A percentile compares a stretch with the other conserved stretches of the same genome.
These are phyloP conservation scores for Cucurbita pepo DNA, from an alignment of 306 rosid species.

Conservation along the genomic window DNA sequence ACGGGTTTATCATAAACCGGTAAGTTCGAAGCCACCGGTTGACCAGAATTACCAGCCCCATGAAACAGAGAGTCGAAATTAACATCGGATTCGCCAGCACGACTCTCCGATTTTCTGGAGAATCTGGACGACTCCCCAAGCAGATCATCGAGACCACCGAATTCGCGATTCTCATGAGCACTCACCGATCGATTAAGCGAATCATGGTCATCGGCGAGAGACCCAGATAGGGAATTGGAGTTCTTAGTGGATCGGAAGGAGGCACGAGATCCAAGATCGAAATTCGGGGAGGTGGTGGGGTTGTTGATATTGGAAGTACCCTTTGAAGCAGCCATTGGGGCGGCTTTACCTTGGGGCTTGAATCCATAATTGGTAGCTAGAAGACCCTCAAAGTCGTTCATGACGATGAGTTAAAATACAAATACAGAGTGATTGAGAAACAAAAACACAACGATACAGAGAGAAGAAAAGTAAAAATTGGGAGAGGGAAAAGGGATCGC, in stretches of 20 bases:
- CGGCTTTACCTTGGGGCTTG: conserved; percentile 70
- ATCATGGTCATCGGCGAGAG: conserved; percentile 30
- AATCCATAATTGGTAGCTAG: conserved; percentile 53
- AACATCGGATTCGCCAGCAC: conserved; percentile 27
- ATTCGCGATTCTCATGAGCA: conserved; percentile 22
- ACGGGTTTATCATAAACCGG: conserved; percentile 72
- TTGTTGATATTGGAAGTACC: conserved; percentile 15
- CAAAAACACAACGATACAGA: neutral
- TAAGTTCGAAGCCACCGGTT: conserved; percentile 28
- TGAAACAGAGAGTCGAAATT: conserved; percentile 48
- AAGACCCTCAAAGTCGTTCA: conserved; percentile 94
- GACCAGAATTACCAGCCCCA: conserved; percentile 18
- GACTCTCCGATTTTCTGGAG: conserved; percentile 28
- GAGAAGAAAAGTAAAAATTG: neutral
- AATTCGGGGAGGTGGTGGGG: conserved; percentile 12
- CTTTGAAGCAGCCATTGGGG: conserved; percentile 64
- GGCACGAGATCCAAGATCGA: conserved; percentile 49
- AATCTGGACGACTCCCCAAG: conserved; percentile 27
- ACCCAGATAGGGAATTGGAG: conserved; percentile 27
- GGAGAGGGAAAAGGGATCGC: neutral
- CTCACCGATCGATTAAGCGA: conserved; percentile 31
- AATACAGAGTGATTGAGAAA: neutral
- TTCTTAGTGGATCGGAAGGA: conserved; percentile 36
- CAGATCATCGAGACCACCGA: conserved; percentile 32
- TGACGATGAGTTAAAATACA: neutral